Evolutionary conservation across 495 filamentous ascomycete genomes (phyloP).

Genomic region (Cudoniella acicularis): DNA sequence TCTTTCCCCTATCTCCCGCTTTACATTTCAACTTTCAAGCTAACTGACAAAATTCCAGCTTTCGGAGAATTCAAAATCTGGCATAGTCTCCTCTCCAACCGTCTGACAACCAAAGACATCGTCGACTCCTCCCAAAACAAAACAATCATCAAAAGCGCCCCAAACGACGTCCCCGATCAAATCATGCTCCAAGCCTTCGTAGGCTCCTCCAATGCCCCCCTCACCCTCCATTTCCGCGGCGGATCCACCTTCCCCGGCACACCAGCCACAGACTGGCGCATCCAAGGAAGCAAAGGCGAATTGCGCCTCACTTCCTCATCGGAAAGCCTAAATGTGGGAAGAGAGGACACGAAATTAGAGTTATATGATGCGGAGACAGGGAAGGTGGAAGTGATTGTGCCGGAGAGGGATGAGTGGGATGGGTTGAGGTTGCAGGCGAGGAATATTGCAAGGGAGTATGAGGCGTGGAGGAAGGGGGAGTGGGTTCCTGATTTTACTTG

Average conservation of each 20-base stretch:
- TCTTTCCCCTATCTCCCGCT: too few relatives aligned
- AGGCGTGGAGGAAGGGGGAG: conserved; percentile 40
- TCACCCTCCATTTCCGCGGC: conserved; percentile 42
- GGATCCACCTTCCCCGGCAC: conserved; percentile 46
- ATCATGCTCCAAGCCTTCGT: conserved; percentile 13
- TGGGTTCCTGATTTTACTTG: conserved; percentile 37
- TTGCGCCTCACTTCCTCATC: conserved; percentile 38
- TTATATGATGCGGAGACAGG: conserved; percentile 40
- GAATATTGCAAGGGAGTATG: conserved; percentile 48
- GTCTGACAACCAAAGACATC: conserved; percentile 21
- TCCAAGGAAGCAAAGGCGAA: conserved; percentile 52
- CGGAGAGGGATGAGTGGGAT: conserved; percentile 25
- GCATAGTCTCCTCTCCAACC: conserved; percentile 26
- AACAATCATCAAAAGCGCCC: conserved; percentile 42
- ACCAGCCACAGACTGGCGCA: conserved; percentile 45
- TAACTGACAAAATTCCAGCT: not conserved
- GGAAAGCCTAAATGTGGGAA: conserved; percentile 33
- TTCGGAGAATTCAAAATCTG: conserved; percentile 5
- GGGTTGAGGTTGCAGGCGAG: conserved; percentile 28
- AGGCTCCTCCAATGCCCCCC: conserved; percentile 24
- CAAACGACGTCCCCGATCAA: conserved; percentile 39
- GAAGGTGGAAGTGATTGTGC: conserved; percentile 37
- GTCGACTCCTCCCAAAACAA: conserved; percentile 31
- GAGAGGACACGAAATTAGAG: conserved; percentile 34
- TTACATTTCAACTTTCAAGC: not conserved